Evolutionary conservation across 176 grass and related monocot genomes (phyloP), one percentile per base, ranked within the genome.

Genomic region (Miscanthus lutarioriparius): DNA sequence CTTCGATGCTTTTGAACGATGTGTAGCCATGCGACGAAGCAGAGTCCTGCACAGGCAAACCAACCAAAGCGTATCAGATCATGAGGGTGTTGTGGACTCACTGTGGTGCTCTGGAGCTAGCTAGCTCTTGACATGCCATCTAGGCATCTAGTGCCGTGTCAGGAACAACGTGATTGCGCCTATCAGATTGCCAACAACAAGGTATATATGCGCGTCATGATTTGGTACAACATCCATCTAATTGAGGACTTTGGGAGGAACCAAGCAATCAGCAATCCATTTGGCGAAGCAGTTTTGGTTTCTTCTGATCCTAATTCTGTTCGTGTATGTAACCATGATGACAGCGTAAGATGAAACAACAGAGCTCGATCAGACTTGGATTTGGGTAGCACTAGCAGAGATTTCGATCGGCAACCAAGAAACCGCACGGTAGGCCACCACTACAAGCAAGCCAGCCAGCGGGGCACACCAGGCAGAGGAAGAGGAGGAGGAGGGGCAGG

Each of bases 1-100:
- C 93, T 14, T 90, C 90, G 15, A 95, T 63, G 75, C 7, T 93
- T 67, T 87, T 91, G 70, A 95, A 89, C 0, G 96, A 95, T 25
- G 89, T 95, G 87, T 98, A 93, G 70, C 86, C 88, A 63, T 89
- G 62, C 2, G 88, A 75, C 2, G 84, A 87, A 76, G 77, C 72
- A 76, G 67, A 74, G n/a, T 80, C 86, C 96, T 98, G 28, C 3
- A 72, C 22, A 47, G 12, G 19, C 4, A 64, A 54, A 37, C 56
- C 39, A 71, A 45, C 43, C 45, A 16, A 65, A 32, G 13, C 63
- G 2, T 6, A 32, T 64, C 4, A 35, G 19, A 67, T 25, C 58
- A 56, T 2, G 9, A 48, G n/a, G 58, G 58, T 62, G 58, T 62
- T 26, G 58, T 62, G 58, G 58, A 26, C 1, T 49, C 43, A 45